Percentiles rank a stretch among this genome's conserved stretches.
Conservation (phyloP, 495 filamentous ascomycete genomes). For the Acidiella bohemica region DNA sequence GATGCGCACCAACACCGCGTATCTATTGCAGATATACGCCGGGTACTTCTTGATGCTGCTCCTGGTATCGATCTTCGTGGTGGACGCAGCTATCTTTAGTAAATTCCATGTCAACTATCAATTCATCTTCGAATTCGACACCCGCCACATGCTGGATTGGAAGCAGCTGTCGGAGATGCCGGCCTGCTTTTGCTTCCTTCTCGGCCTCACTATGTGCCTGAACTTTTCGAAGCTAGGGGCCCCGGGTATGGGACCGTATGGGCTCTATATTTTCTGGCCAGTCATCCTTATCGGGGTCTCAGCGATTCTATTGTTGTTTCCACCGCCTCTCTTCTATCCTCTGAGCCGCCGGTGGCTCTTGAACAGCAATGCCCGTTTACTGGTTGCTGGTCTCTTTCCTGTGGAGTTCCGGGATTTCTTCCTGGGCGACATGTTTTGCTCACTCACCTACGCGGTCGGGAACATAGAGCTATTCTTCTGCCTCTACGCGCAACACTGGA, state of each 20-base stretch:
- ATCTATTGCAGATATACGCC: slow-evolving; percentile 52
- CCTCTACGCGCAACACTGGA: slow-evolving; percentile 67
- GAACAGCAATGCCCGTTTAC: slow-evolving; percentile 48
- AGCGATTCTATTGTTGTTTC: slow-evolving; percentile 44
- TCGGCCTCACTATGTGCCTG: slow-evolving; percentile 72
- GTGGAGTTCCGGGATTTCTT: slow-evolving; percentile 98
- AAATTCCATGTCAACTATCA: slow-evolving; percentile 79
- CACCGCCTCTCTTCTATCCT: slow-evolving; percentile 9
- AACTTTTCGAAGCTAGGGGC: too few species aligned
- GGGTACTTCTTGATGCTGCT: slow-evolving; percentile 70
- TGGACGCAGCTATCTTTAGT: slow-evolving; percentile 73
- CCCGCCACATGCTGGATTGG: slow-evolving; percentile 74
- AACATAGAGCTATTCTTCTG: slow-evolving; percentile 93
- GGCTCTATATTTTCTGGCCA: slow-evolving; percentile 78
- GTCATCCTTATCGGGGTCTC: slow-evolving; percentile 63
- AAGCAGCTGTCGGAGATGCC: slow-evolving; percentile 77
- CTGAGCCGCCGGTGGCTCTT: slow-evolving; percentile 7
- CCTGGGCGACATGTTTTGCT: slow-evolving; percentile 94
- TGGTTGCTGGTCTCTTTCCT: slow-evolving; percentile 74
- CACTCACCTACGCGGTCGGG: slow-evolving; percentile 78
- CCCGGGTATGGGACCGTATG: slow-evolving; percentile 44
- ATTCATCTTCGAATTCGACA: slow-evolving; percentile 95
- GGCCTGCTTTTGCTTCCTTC: slow-evolving; percentile 58
- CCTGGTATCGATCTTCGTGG: slow-evolving; percentile 58
- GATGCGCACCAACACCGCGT: slow-evolving; percentile 46